Evolutionary conservation across 371 early-diverging fungal species (phyloP).

Genomic region (Circinella umbellata): DNA sequence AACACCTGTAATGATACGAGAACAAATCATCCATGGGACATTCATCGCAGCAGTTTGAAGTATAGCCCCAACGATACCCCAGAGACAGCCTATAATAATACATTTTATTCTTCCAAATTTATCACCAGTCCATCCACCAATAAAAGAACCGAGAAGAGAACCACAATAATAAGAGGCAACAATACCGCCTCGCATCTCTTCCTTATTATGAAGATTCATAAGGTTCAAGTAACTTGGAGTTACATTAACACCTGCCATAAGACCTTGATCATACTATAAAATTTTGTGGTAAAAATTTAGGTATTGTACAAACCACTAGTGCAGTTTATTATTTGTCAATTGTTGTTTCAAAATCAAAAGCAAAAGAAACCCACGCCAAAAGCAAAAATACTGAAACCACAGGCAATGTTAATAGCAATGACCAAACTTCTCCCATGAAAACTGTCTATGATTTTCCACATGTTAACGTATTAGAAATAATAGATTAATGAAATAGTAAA

Average conservation of each 20-base stretch:
- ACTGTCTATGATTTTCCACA: no score
- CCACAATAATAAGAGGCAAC: conserved; percentile 41
- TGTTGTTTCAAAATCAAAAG: no score
- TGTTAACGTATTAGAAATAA: no score
- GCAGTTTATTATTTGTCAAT: no score
- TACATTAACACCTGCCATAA: conserved; percentile 48
- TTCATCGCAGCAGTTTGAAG: conserved; percentile 37
- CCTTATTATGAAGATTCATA: conserved; percentile 39
- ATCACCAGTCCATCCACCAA: conserved; percentile 40
- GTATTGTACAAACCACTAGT: no score
- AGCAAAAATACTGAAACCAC: no score
- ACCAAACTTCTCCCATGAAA: no score
- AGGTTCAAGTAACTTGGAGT: conserved; percentile 37
- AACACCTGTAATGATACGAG: conserved; percentile 52
- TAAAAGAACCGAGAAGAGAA: conserved; percentile 44
- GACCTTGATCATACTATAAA: conserved; percentile 46
- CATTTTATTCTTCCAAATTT: conserved; percentile 33
- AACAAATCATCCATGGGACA: conserved; percentile 37
- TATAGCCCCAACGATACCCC: conserved; percentile 32
- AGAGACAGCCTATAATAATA: conserved; percentile 31
- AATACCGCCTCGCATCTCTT: conserved; percentile 42
- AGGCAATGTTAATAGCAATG: no score
- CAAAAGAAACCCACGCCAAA: no score
- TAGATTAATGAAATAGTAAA: no score
- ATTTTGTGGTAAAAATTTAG: no score